A percentile compares a stretch with the other conserved stretches of the same genome.
Evolutionary conservation across 1,139 yeast species (phyloP).

Genomic region (Wickerhamiella infanticola): DNA sequence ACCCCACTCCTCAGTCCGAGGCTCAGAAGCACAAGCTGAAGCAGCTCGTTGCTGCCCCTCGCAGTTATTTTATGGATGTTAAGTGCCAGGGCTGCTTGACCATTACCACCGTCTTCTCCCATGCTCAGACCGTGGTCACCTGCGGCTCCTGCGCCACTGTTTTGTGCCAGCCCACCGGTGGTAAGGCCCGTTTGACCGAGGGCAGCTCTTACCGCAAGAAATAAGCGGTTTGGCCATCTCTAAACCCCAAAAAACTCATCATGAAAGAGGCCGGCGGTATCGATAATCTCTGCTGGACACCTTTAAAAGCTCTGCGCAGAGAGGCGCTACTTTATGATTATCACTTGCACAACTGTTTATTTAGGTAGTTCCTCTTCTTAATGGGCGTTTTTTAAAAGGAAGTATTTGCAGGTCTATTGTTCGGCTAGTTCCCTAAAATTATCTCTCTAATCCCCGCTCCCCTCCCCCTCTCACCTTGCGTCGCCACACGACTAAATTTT

Average conservation of each 20-base stretch:
- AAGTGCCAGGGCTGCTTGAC: constrained; percentile 98
- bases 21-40: constrained; percentile 94
- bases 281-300: background rate
- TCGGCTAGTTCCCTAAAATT: too few species aligned
- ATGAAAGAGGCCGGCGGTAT: background rate
- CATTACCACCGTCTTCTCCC: constrained; percentile 98
- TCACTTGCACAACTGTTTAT: background rate
- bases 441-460: too few species aligned
- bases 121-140: constrained; percentile 99
- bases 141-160: constrained; percentile 98
- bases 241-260: background rate
- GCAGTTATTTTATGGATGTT: constrained; percentile 99
- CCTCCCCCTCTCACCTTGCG: too few species aligned
- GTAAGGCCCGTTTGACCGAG: constrained; percentile 98
- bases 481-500: too few species aligned
- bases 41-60: constrained; percentile 93
- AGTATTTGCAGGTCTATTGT: too few species aligned
- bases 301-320: background rate
- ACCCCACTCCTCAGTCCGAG: constrained; percentile 96
- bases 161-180: constrained; percentile 98
- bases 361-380: background rate
- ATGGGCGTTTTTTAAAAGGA: background rate
- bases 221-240: constrained; percentile 32
- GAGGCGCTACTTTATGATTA: background rate
- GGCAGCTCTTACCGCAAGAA: constrained; percentile 99